Evolutionary conservation across 768 basidiomycete species (phyloP), one percentile per base, ranked within the genome.

Genomic region (Termitomyces sp.): DNA sequence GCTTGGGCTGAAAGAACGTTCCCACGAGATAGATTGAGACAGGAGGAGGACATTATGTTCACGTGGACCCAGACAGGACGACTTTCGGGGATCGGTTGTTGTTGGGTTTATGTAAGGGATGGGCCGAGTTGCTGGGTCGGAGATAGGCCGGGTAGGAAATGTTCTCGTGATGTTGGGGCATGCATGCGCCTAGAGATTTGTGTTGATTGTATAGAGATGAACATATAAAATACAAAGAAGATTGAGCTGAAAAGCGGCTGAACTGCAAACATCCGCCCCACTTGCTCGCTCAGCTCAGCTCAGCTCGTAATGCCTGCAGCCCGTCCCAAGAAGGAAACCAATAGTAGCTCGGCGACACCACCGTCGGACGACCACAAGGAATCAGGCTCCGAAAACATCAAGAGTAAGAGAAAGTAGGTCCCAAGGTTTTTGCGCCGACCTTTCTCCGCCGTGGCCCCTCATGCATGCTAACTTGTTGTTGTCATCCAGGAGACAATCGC

Each of bases 401-500:
- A 83, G 75, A 79, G 77, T 74, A 88, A 88, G 77, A 80, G 86
- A 82, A 89, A 88, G 87, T 88, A 73, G 71, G 87, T 82, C 21
- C 42, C 56, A 54, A 57, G 64, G 67, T 74, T 45, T 76, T 34
- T 11, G 70, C 43, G 66, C 77, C 78, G 82, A 81, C 54, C 61
- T 80, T 84, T 81, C 75, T 74, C 83, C 83, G 81, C 38, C 66
- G 61, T 53, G 56, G 55, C 54, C 48, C 22, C 17, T 38, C 52
- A 60, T 64, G 65, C 70, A 71, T 69, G 75, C 71, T 69, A 65
- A 60, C 70, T 62, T 62, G 56, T 28, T 62, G 56, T 28, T 7
- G 59, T 10, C 53, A 45, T 43, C 47, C 43, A 90, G 88, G 83
- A 84, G 88, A 64, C 90, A 91, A 75, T 89, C 88, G 53, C 90